Conservation (phyloP, 164 flowering plant species). For the Cinnamomum micranthum region DNA sequence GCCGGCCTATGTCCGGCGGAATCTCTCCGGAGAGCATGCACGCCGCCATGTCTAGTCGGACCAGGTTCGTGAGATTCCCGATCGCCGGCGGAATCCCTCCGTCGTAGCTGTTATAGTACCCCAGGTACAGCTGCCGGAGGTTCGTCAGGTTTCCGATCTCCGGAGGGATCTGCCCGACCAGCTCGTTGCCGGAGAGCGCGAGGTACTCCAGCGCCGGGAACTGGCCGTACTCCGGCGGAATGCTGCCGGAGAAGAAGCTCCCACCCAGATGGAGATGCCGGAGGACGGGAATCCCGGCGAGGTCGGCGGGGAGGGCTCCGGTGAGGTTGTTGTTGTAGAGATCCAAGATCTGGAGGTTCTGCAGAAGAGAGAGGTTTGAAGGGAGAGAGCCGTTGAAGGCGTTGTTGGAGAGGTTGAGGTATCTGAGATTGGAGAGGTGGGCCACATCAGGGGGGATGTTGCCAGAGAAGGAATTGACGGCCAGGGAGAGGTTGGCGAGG, state of each 20-base stretch:
- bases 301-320: constrained; percentile 52
- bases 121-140: constrained; percentile 69
- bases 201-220: constrained; percentile 65
- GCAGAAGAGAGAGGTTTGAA: constrained; percentile 32
- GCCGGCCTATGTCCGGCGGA: constrained; percentile 66
- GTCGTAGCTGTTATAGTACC: constrained; percentile 64
- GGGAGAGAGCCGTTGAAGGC: constrained; percentile 62
- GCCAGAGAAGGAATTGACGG: constrained; percentile 56
- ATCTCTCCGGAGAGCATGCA: constrained; percentile 74
- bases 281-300: constrained; percentile 39
- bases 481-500: constrained; percentile 52
- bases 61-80: constrained; percentile 60
- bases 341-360: constrained; percentile 51
- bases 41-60: constrained; percentile 77
- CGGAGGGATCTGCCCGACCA: constrained; percentile 59
- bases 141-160: constrained; percentile 72
- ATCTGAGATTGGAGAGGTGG: constrained; percentile 36
- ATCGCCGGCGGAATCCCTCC: constrained; percentile 78
- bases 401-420: constrained; percentile 78
- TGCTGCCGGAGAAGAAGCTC: constrained; percentile 66
- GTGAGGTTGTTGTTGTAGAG: constrained; percentile 85
- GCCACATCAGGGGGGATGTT: constrained; percentile 55
- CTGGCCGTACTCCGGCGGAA: constrained; percentile 67
- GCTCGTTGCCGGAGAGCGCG: constrained; percentile 90
- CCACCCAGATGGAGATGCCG: constrained; percentile 84